phyloP scores from a whole-genome alignment of 495 filamentous ascomycete genomes.

The Penicillium argentinense region DNA sequence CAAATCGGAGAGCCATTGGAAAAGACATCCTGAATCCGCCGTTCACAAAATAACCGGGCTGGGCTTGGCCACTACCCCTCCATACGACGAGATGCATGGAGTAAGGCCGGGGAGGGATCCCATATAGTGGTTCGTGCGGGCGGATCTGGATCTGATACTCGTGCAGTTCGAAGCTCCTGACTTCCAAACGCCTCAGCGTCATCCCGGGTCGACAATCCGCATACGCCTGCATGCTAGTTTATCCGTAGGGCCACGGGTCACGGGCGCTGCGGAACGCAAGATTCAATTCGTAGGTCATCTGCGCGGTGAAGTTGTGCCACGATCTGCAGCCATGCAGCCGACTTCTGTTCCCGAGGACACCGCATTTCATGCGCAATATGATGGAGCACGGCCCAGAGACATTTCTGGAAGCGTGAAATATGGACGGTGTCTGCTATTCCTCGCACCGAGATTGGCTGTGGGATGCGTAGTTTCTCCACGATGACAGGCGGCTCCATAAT shows the following conservation, averaged over 20 bases:
- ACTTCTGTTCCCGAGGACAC: slow-evolving; percentile 10
- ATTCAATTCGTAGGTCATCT: slow-evolving; percentile 33
- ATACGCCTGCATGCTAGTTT: slow-evolving; percentile 15
- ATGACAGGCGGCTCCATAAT: too few relatives aligned
- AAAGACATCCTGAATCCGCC: slow-evolving; percentile 9
- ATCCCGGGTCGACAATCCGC: slow-evolving; percentile 1
- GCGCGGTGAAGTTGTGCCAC: slow-evolving; percentile 23
- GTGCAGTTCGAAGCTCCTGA: too few relatives aligned
- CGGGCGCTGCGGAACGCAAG: slow-evolving; percentile 2
- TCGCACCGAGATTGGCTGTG: background rate
- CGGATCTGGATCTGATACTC: too few relatives aligned
- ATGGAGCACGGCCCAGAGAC: slow-evolving; percentile 2
- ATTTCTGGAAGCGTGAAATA: slow-evolving; percentile 8
- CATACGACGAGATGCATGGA: too few relatives aligned
- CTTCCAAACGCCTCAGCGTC: slow-evolving; percentile 1
- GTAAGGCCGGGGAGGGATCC: too few relatives aligned
- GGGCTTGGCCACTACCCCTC: too few relatives aligned
- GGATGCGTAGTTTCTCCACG: too few relatives aligned
- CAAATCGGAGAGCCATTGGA: slow-evolving; percentile 7
- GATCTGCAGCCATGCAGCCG: slow-evolving; percentile 22
- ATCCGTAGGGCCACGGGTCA: slow-evolving; percentile 2
- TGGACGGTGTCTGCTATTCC: background rate
- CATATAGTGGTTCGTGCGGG: background rate
- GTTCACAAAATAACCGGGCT: too few relatives aligned
- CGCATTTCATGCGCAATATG: background rate